Percentiles rank a stretch among this genome's conserved stretches.
Evolutionary conservation across 2,329 filamentous ascomycete genomes (phyloP).

Genomic region (Hymenoscyphus scutula): DNA sequence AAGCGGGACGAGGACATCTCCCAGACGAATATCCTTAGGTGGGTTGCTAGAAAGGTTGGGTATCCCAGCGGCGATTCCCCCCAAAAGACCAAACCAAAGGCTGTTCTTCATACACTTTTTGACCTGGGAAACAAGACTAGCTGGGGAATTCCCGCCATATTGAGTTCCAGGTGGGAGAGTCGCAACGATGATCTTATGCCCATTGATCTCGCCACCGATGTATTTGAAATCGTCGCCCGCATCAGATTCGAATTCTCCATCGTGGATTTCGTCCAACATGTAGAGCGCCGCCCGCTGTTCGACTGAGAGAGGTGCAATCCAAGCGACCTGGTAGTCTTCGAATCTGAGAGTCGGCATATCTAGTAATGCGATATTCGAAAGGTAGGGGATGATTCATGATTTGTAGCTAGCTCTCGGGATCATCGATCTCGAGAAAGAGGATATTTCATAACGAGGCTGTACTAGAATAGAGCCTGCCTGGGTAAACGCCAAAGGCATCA

Average conservation of each 20-base stretch:
- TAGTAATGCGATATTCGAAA: neutral
- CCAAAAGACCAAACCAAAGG: slow-evolving; percentile 10
- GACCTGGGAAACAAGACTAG: slow-evolving; percentile 38
- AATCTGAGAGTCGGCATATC: neutral
- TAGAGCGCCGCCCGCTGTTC: slow-evolving; percentile 38
- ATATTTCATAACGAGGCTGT: too few relatives aligned
- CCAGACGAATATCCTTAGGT: slow-evolving; percentile 3
- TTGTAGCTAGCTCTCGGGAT: too few relatives aligned
- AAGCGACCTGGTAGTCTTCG: slow-evolving; percentile 36
- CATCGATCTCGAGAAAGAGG: too few relatives aligned
- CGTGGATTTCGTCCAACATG: slow-evolving; percentile 38
- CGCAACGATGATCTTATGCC: slow-evolving; percentile 40
- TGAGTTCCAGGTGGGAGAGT: slow-evolving; percentile 38
- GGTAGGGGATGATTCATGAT: neutral
- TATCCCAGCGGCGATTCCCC: slow-evolving; percentile 1
- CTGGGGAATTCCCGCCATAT: slow-evolving; percentile 38
- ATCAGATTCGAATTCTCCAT: slow-evolving; percentile 34
- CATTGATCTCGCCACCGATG: slow-evolving; percentile 38
- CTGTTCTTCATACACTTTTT: slow-evolving; percentile 38
- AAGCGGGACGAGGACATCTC: slow-evolving; percentile 4
- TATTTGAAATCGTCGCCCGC: slow-evolving; percentile 41
- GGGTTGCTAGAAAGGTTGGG: neutral
- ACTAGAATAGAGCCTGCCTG: too few relatives aligned
- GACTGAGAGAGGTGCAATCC: slow-evolving; percentile 41
- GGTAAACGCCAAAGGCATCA: too few relatives aligned